Conservation (phyloP, 2,329 filamentous ascomycete genomes). For the Ophiostoma fasciatum region DNA sequence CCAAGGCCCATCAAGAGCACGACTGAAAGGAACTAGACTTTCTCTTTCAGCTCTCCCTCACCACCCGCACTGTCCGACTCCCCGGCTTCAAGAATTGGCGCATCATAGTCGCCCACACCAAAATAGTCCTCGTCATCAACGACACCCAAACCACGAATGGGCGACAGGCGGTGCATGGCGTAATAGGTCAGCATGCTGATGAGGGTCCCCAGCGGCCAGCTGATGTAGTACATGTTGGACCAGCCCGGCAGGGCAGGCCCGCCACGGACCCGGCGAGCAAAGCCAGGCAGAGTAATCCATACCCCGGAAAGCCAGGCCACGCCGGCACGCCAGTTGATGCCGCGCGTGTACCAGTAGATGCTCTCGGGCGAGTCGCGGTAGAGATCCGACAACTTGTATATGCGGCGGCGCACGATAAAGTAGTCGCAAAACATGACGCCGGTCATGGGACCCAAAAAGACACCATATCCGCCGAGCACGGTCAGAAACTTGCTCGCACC, state of each 20-base stretch:
- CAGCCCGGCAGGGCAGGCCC: not conserved
- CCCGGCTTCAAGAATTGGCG: not conserved
- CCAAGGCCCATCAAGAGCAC: no score
- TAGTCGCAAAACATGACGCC: slow-evolving; percentile 9
- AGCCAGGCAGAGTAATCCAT: slow-evolving; percentile 11
- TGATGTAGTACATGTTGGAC: slow-evolving; percentile 5
- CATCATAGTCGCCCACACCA: not conserved
- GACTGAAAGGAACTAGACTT: no score
- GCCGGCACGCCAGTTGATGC: slow-evolving; percentile 6
- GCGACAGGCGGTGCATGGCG: not conserved
- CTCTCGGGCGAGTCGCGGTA: slow-evolving; percentile 6
- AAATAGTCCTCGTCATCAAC: slow-evolving; percentile 3
- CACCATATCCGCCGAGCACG: slow-evolving; percentile 26
- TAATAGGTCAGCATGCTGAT: slow-evolving; percentile 1
- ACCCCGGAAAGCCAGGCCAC: slow-evolving; percentile 27
- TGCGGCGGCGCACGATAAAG: slow-evolving; percentile 20
- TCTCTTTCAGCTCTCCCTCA: no score
- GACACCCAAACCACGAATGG: not conserved
- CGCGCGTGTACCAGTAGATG: slow-evolving; percentile 6
- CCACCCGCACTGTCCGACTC: slow-evolving; percentile 2
- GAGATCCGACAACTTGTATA: slow-evolving; percentile 17
- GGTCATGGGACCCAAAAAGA: slow-evolving; percentile 9
- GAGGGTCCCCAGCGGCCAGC: slow-evolving; percentile 2
- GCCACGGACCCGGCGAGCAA: slow-evolving; percentile 1
- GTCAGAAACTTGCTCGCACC: slow-evolving; percentile 30